A percentile compares a stretch with the other conserved stretches of the same genome.
Conservation (phyloP, 225 moss, liverwort and hornwort species). For the Sphagnum tenellum region DNA sequence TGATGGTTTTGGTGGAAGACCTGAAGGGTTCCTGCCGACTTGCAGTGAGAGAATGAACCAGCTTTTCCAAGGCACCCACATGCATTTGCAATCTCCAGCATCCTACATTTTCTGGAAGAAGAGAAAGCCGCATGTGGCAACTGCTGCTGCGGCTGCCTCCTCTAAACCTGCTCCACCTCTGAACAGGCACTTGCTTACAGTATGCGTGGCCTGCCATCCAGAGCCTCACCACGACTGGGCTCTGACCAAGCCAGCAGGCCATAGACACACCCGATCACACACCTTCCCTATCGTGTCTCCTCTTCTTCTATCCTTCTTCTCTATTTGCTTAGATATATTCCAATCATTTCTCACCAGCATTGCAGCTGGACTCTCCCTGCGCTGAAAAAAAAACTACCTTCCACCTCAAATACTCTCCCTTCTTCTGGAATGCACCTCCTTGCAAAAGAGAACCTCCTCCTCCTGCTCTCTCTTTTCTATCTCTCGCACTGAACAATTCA, state of each 20-base stretch:
- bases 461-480: too few relatives aligned
- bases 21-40: constrained; percentile 8
- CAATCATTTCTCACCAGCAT: too few relatives aligned
- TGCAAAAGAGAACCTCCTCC: too few relatives aligned
- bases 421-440: too few relatives aligned
- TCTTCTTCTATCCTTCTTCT: too few relatives aligned
- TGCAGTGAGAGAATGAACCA: constrained; percentile 7
- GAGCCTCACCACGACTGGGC: constrained; percentile 21
- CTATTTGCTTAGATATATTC: too few relatives aligned
- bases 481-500: too few relatives aligned
- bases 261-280: constrained; percentile 19
- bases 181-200: constrained; percentile 25
- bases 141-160: constrained; percentile 7
- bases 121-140: not conserved
- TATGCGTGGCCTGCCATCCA: constrained; percentile 38
- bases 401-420: too few relatives aligned
- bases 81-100: constrained; percentile 15
- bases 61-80: constrained; percentile 4
- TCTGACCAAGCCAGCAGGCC: constrained; percentile 35
- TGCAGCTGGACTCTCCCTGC: too few relatives aligned
- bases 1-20: constrained; percentile 3
- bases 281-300: too few relatives aligned
- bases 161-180: constrained; percentile 22
- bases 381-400: too few relatives aligned
- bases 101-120: constrained; percentile 17